These are phyloP conservation scores for Schwanniomyces polymorphus DNA, from an alignment of 805 yeast species.

Conservation along the genomic window DNA sequence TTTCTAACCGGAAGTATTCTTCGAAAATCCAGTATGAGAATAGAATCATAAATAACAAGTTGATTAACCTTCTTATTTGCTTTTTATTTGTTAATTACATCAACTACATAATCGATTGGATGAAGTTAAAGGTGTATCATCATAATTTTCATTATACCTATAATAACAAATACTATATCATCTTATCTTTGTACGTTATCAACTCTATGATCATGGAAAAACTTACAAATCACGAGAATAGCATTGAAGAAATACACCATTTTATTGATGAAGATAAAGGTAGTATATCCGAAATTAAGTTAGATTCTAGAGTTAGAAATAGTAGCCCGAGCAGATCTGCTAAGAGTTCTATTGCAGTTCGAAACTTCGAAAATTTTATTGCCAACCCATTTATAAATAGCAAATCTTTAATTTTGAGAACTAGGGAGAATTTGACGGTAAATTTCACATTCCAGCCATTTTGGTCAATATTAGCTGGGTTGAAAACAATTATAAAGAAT, in stretches of 20 bases:
- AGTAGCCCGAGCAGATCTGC: background rate
- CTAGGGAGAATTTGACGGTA: slow-evolving; percentile 5
- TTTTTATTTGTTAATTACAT: slow-evolving; percentile 18
- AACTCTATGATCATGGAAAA: slow-evolving; percentile 2
- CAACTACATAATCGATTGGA: slow-evolving; percentile 16
- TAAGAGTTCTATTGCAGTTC: slow-evolving; percentile 15
- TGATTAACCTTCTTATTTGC: slow-evolving; percentile 19
- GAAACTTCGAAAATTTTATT: slow-evolving; percentile 28
- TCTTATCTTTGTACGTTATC: slow-evolving; percentile 2
- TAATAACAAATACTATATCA: slow-evolving; percentile 5
- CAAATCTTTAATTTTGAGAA: slow-evolving; percentile 11
- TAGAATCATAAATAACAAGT: slow-evolving; percentile 10
- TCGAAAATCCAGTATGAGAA: slow-evolving; percentile 13
- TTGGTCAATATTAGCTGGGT: slow-evolving; percentile 44
- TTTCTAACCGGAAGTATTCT: slow-evolving; percentile 5
- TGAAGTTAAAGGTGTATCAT: slow-evolving; percentile 4
- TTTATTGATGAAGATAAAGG: background rate
- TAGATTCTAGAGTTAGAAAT: background rate
- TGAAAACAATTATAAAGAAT: slow-evolving; percentile 26
- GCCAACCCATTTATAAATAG: slow-evolving; percentile 19
- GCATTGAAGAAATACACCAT: background rate
- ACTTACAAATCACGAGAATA: slow-evolving; percentile 1
- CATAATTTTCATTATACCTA: slow-evolving; percentile 4
- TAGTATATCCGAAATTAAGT: background rate
- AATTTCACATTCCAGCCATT: slow-evolving; percentile 33